Conservation (phyloP, 768 basidiomycete genomes). For the Tylopilus vinaceipallidus region DNA sequence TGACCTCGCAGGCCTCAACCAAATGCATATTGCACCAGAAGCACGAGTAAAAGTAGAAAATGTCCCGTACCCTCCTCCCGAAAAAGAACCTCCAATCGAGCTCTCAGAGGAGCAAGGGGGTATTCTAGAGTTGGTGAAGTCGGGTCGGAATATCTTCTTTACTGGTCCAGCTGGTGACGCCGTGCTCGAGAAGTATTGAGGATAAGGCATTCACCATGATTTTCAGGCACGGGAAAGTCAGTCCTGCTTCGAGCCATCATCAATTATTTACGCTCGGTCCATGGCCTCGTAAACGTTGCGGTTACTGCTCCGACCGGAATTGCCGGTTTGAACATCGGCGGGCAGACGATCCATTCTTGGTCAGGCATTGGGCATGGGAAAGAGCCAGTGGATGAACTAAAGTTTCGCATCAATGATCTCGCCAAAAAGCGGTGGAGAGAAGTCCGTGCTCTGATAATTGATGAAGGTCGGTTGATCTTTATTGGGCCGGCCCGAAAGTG, state of each 20-base stretch:
- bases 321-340: slow-evolving; percentile 70
- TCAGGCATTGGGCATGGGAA: slow-evolving; percentile 64
- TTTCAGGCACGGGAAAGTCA: slow-evolving; percentile 66
- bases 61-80: not conserved
- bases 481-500: not conserved
- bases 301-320: slow-evolving; percentile 67
- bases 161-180: slow-evolving; percentile 66
- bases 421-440: slow-evolving; percentile 47
- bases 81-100: slow-evolving; percentile 12
- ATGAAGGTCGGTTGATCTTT: slow-evolving; percentile 56
- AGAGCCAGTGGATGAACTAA: slow-evolving; percentile 43
- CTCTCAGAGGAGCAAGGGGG: slow-evolving; percentile 40
- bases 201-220: not conserved
- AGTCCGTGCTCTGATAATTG: slow-evolving; percentile 59
- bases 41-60: not conserved
- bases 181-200: not conserved
- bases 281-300: slow-evolving; percentile 36
- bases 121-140: slow-evolving; percentile 46
- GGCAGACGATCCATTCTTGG: slow-evolving; percentile 64
- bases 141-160: slow-evolving; percentile 65
- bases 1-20: not conserved
- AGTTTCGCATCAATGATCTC: slow-evolving; percentile 30
- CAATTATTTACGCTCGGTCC: slow-evolving; percentile 32
- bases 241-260: slow-evolving; percentile 67
- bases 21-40: not conserved